These are phyloP conservation scores for Aspergillus leporis DNA, from an alignment of 495 filamentous ascomycete species.

Conservation along the genomic window DNA sequence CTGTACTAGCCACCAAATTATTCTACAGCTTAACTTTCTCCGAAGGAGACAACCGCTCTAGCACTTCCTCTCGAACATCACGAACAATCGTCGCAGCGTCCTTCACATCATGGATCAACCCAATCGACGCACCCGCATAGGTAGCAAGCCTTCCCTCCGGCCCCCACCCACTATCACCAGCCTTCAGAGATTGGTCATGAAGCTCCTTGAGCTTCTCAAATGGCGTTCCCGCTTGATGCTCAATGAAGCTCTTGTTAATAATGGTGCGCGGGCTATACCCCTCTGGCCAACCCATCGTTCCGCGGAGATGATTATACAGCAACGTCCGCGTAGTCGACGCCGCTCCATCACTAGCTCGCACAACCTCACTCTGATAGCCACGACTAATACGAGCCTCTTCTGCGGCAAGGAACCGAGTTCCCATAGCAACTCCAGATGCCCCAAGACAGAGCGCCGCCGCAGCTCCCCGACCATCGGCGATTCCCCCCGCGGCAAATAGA, in stretches of 20 bases:
- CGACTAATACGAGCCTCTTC: constrained; percentile 60
- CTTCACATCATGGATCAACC: constrained; percentile 48
- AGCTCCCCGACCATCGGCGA: constrained; percentile 65
- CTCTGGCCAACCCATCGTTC: constrained; percentile 67
- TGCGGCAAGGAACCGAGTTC: constrained; percentile 71
- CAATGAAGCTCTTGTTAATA: constrained; percentile 60
- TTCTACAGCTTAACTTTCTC: too few relatives aligned
- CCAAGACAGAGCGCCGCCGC: constrained; percentile 67
- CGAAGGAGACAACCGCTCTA: background rate
- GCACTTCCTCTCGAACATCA: background rate
- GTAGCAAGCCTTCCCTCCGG: constrained; percentile 64
- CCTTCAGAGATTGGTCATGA: constrained; percentile 56
- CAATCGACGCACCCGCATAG: constrained; percentile 63
- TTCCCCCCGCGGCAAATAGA: constrained; percentile 71
- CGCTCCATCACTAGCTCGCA: constrained; percentile 63
- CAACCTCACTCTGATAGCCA: constrained; percentile 61
- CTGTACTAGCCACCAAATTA: too few relatives aligned
- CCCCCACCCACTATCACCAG: constrained; percentile 63
- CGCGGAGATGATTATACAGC: constrained; percentile 70
- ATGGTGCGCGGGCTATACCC: constrained; percentile 63
- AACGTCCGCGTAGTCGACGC: constrained; percentile 62
- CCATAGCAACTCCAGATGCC: constrained; percentile 66
- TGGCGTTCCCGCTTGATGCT: constrained; percentile 53
- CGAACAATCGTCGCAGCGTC: constrained; percentile 44
- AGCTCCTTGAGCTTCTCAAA: constrained; percentile 59